These are phyloP conservation scores for Hypoxylon sp. DNA, from an alignment of 2,329 filamentous ascomycete genomes.

Conservation along the genomic window DNA sequence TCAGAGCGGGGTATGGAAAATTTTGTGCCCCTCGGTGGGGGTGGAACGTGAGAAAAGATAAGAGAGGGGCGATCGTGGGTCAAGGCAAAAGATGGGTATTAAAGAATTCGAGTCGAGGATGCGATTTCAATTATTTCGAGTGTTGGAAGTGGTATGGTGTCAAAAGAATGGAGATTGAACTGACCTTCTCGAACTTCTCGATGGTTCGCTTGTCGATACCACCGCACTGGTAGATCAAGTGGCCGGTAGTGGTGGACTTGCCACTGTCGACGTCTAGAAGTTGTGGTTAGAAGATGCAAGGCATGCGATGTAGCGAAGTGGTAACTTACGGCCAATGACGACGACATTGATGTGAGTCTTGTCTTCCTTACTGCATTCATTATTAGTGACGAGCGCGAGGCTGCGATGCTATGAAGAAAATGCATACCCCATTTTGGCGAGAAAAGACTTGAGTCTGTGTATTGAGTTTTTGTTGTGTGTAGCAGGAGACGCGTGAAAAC, in stretches of 20 bases:
- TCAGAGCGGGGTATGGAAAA: conserved; percentile 49
- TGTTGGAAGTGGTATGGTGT: background rate
- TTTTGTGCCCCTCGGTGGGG: conserved; percentile 49
- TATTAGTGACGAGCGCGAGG: conserved; percentile 22
- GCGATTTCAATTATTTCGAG: conserved; percentile 26
- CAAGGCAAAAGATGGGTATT: conserved; percentile 34
- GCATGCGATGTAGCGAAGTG: conserved; percentile 11
- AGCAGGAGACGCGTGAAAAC: conserved; percentile 33
- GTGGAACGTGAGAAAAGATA: conserved; percentile 30
- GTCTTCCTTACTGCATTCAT: conserved; percentile 81
- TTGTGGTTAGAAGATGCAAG: conserved; percentile 26
- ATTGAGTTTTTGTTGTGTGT: conserved; percentile 25
- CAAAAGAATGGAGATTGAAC: conserved; percentile 50
- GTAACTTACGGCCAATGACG: conserved; percentile 76
- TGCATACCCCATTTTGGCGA: conserved; percentile 56
- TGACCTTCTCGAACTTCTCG: conserved; percentile 99
- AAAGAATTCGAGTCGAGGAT: conserved; percentile 40
- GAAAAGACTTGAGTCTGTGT: conserved; percentile 32
- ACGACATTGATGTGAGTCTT: conserved; percentile 98
- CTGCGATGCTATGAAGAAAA: conserved; percentile 10
- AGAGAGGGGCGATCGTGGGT: conserved; percentile 32
- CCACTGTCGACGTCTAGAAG: conserved; percentile 57
- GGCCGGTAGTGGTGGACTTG: conserved; percentile 72
- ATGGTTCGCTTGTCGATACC: conserved; percentile 99
- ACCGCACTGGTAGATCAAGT: conserved; percentile 99